These are phyloP conservation scores for Cicer judaicum DNA, from an alignment of 306 rosid species.

Conservation along the genomic window DNA sequence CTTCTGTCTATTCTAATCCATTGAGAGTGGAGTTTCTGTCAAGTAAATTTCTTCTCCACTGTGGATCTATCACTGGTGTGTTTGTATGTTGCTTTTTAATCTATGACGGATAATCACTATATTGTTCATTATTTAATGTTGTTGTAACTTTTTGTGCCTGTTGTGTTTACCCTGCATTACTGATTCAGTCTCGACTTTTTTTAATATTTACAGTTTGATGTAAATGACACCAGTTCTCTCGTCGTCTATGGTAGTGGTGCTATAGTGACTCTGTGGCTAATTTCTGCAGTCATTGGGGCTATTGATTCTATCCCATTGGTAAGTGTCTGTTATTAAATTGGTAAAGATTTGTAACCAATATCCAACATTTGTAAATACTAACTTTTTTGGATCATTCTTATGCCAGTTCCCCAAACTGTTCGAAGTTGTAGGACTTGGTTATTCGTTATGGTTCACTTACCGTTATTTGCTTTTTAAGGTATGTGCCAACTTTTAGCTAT, in stretches of 20 bases:
- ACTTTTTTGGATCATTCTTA: slow-evolving; percentile 20
- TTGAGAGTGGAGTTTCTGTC: too few relatives aligned
- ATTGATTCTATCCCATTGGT: slow-evolving; percentile 91
- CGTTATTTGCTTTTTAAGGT: slow-evolving; percentile 94
- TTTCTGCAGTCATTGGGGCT: slow-evolving; percentile 75
- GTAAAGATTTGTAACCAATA: slow-evolving; percentile 2
- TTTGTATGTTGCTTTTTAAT: too few relatives aligned
- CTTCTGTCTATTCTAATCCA: too few relatives aligned
- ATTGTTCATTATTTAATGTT: neutral
- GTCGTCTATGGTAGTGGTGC: slow-evolving; percentile 63
- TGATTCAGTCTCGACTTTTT: neutral
- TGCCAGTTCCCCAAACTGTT: slow-evolving; percentile 81
- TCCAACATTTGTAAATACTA: neutral
- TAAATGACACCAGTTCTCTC: slow-evolving; percentile 49
- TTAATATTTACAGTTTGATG: slow-evolving; percentile 57
- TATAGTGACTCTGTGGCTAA: slow-evolving; percentile 63
- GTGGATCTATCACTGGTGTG: too few relatives aligned
- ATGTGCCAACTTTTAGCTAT: neutral
- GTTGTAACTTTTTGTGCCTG: neutral
- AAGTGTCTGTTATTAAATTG: slow-evolving; percentile 24
- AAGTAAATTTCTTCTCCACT: too few relatives aligned
- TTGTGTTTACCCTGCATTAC: neutral
- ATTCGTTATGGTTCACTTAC: slow-evolving; percentile 75
- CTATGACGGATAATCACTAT: too few relatives aligned
- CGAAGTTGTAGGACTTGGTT: slow-evolving; percentile 87